phyloP scores from a whole-genome alignment of 176 grass and related monocot species.

The Musa troglodytarum region DNA sequence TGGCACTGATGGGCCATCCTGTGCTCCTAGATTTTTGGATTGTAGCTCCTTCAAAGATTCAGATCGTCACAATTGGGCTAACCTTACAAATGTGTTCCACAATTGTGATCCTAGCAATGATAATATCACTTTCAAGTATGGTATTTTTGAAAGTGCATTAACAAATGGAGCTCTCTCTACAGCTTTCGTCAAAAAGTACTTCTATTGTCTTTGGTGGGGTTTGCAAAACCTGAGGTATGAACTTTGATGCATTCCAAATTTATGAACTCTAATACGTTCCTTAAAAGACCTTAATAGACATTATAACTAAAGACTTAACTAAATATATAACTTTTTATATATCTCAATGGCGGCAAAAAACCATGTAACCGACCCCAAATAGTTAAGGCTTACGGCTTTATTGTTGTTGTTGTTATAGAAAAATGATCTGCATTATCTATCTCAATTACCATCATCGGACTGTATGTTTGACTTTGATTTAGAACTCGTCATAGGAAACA shows the following conservation, averaged over 20 bases:
- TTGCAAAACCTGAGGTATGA: constrained; percentile 19
- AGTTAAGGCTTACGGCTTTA: too few relatives aligned
- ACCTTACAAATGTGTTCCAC: neutral
- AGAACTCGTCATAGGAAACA: too few relatives aligned
- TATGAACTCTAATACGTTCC: neutral
- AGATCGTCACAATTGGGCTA: neutral
- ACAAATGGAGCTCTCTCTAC: neutral
- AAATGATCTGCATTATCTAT: too few relatives aligned
- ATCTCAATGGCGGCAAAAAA: too few relatives aligned
- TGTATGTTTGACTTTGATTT: too few relatives aligned
- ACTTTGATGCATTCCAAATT: neutral
- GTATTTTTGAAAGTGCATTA: constrained; percentile 2
- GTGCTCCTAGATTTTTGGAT: constrained; percentile 5
- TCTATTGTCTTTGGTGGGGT: constrained; percentile 18
- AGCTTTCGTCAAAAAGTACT: constrained; percentile 15
- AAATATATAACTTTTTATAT: too few relatives aligned
- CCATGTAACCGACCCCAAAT: too few relatives aligned
- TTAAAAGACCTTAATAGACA: too few relatives aligned
- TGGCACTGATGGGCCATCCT: neutral
- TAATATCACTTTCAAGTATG: neutral
- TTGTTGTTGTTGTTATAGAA: too few relatives aligned
- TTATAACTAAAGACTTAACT: too few relatives aligned
- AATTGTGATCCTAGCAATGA: neutral
- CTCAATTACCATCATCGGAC: too few relatives aligned
- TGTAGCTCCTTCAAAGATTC: neutral